These are phyloP conservation scores for Saturnispora bothae DNA, from an alignment of 805 yeast species.

Conservation along the genomic window DNA sequence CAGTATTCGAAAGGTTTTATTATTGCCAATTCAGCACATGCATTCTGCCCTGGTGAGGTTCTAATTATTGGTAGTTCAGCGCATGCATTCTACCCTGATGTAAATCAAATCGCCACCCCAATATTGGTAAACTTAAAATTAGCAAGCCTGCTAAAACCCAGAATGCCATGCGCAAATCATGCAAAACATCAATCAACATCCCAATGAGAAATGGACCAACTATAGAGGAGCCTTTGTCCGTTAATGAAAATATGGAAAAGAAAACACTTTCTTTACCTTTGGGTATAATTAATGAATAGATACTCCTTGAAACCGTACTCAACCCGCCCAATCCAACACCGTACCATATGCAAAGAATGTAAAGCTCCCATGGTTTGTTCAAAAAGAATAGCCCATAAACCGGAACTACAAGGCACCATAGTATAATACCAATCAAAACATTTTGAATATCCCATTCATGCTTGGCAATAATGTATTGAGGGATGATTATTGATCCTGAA, in stretches of 20 bases:
- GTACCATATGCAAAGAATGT: conserved; percentile 58
- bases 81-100: conserved; percentile 40
- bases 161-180: conserved; percentile 64
- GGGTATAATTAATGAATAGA: conserved; percentile 61
- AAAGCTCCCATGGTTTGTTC: conserved; percentile 58
- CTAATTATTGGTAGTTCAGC: background rate
- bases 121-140: conserved; percentile 47
- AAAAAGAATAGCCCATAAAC: conserved; percentile 61
- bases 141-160: conserved; percentile 48
- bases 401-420: conserved; percentile 60
- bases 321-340: conserved; percentile 69
- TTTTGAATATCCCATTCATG: conserved; percentile 36
- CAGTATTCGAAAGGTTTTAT: too few species aligned
- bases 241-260: conserved; percentile 64
- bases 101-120: conserved; percentile 38
- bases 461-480: conserved; percentile 31
- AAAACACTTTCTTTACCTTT: conserved; percentile 65
- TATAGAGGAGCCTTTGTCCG: conserved; percentile 72
- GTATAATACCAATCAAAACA: conserved; percentile 40
- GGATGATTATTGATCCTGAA: conserved; percentile 50
- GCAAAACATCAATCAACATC: conserved; percentile 58
- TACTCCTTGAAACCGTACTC: conserved; percentile 57
- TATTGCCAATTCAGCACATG: too few species aligned
- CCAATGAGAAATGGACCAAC: conserved; percentile 70
- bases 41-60: too few species aligned